phyloP scores from a whole-genome alignment of 2,329 filamentous ascomycete species.

The Neopestalotiopsis sp. region DNA sequence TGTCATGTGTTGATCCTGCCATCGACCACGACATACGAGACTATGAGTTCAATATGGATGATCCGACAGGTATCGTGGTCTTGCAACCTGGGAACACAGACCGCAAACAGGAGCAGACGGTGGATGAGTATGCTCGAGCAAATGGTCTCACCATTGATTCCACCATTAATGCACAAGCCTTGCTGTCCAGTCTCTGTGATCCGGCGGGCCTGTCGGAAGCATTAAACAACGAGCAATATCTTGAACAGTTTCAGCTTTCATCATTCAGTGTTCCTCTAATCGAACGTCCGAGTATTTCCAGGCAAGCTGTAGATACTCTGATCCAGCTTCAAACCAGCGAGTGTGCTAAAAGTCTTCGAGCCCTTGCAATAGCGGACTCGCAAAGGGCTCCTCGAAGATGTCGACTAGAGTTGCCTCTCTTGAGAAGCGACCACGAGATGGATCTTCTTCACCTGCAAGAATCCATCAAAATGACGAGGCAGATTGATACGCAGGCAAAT shows the following conservation, averaged over 20 bases:
- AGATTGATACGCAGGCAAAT: not conserved
- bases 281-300: slow-evolving; percentile 27
- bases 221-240: slow-evolving; percentile 17
- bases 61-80: not conserved
- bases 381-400: slow-evolving; percentile 23
- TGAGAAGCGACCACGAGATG: slow-evolving; percentile 32
- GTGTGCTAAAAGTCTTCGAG: slow-evolving; percentile 7
- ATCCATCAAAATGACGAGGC: slow-evolving; percentile 22
- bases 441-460: slow-evolving; percentile 29
- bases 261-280: slow-evolving; percentile 3
- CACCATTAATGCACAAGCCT: slow-evolving; percentile 23
- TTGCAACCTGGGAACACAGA: not conserved
- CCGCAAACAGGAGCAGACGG: slow-evolving; percentile 4
- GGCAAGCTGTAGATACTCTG: slow-evolving; percentile 24
- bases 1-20: not conserved
- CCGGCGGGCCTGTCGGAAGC: not conserved
- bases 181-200: slow-evolving; percentile 20
- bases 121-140: slow-evolving; percentile 32
- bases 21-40: no score
- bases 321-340: slow-evolving; percentile 20
- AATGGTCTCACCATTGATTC: slow-evolving; percentile 32
- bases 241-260: slow-evolving; percentile 27
- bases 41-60: not conserved
- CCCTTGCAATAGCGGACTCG: slow-evolving; percentile 12
- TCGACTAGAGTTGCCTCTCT: slow-evolving; percentile 30